Conservation (phyloP, 805 yeast genomes). For the Ogataea dorogensis region DNA sequence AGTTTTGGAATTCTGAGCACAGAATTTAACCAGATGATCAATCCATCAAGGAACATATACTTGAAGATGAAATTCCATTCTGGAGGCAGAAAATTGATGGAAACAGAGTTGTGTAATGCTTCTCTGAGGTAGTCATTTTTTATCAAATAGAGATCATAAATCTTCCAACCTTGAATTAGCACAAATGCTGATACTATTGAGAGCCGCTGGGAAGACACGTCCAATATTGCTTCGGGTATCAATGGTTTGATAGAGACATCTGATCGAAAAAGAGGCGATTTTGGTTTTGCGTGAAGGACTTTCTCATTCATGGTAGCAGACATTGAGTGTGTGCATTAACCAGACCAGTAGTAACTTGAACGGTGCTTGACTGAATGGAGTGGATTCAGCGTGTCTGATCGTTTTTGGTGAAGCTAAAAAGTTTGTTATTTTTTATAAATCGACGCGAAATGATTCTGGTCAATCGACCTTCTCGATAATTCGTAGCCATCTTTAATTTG, state of each 20-base stretch:
- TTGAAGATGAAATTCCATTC: constrained; percentile 63
- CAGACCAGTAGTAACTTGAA: too few relatives aligned
- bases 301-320: too few relatives aligned
- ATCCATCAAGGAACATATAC: constrained; percentile 70
- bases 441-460: constrained; percentile 1
- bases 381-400: not conserved
- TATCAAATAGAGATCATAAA: constrained; percentile 65
- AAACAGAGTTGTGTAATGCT: constrained; percentile 22
- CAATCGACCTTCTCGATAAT: not conserved
- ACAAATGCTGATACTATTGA: constrained; percentile 64
- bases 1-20: constrained; percentile 72
- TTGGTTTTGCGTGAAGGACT: not conserved
- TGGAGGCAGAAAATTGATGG: constrained; percentile 41
- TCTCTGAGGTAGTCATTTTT: constrained; percentile 41
- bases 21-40: constrained; percentile 69
- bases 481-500: not conserved
- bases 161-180: constrained; percentile 81
- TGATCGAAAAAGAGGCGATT: constrained; percentile 1
- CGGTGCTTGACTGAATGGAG: not conserved
- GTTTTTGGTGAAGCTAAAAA: not conserved
- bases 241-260: constrained; percentile 35
- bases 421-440: not conserved
- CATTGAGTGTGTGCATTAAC: too few relatives aligned
- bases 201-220: constrained; percentile 73
- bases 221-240: constrained; percentile 65